These are phyloP conservation scores for Penicillium malachiteum DNA, from an alignment of 495 filamentous ascomycete species.

Conservation along the genomic window DNA sequence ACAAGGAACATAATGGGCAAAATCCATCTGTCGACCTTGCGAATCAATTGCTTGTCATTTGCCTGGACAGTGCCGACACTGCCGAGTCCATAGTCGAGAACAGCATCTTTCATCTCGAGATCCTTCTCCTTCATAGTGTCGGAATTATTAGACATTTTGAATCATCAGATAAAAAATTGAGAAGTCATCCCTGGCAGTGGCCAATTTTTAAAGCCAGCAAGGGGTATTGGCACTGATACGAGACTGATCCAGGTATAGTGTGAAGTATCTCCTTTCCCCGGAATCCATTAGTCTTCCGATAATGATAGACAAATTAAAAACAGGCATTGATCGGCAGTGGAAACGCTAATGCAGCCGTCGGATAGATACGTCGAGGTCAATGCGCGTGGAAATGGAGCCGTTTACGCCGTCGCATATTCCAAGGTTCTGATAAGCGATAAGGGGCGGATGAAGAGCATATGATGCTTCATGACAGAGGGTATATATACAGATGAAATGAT, in stretches of 20 bases:
- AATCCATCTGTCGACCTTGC: constrained; percentile 52
- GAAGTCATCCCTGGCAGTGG: not conserved
- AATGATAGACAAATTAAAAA: not conserved
- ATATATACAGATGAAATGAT: constrained; percentile 3
- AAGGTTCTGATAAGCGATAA: not conserved
- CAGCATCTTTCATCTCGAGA: constrained; percentile 3
- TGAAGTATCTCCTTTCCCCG: not conserved
- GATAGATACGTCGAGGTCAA: constrained; percentile 18
- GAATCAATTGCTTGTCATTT: constrained; percentile 38
- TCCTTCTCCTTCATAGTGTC: constrained; percentile 13
- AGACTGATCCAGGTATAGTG: constrained; percentile 2
- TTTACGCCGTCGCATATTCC: constrained; percentile 17
- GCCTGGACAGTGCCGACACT: constrained; percentile 17
- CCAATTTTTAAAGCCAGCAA: constrained; percentile 6
- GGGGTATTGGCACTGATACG: constrained; percentile 3
- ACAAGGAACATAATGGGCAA: constrained; percentile 58
- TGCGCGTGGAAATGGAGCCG: too few species aligned
- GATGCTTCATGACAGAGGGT: not conserved
- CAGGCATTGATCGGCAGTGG: constrained; percentile 12
- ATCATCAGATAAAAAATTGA: not conserved
- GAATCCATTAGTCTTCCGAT: not conserved
- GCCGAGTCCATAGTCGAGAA: constrained; percentile 18
- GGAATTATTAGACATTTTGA: not conserved
- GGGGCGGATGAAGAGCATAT: not conserved
- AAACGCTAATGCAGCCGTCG: constrained; percentile 23